A percentile compares a stretch with the other conserved stretches of the same genome.
Conservation (phyloP, 305 asterid genomes). For the Solanum aculeatissimum region DNA sequence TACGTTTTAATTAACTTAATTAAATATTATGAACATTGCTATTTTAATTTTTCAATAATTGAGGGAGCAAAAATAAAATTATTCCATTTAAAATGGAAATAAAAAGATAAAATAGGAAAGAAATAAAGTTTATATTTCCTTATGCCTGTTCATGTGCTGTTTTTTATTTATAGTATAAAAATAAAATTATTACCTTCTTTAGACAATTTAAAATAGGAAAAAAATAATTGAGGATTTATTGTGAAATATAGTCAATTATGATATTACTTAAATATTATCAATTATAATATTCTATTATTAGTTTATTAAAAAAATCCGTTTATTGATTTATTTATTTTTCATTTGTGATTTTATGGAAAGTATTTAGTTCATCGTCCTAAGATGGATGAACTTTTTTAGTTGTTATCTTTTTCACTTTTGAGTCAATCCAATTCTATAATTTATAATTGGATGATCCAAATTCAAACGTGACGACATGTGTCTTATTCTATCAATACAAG, state of each 20-base stretch:
- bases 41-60: background rate
- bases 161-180: background rate
- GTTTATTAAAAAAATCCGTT: background rate
- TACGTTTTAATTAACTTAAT: background rate
- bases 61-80: background rate
- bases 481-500: too few relatives aligned
- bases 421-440: too few relatives aligned
- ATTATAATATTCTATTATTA: background rate
- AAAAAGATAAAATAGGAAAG: background rate
- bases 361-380: too few relatives aligned
- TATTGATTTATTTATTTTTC: background rate
- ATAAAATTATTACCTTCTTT: background rate
- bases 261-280: background rate
- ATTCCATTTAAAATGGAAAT: background rate
- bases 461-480: too few relatives aligned
- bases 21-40: background rate
- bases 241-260: background rate
- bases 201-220: background rate
- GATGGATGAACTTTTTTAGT: too few relatives aligned
- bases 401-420: too few relatives aligned
- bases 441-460: too few relatives aligned
- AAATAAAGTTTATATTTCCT: background rate
- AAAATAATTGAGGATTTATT: background rate
- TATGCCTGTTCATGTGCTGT: conserved; percentile 8
- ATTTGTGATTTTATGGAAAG: too few relatives aligned